Base-by-base conservation (phyloP, 2,329 filamentous ascomycete species). In the Colletotrichum paranaense region DNA sequence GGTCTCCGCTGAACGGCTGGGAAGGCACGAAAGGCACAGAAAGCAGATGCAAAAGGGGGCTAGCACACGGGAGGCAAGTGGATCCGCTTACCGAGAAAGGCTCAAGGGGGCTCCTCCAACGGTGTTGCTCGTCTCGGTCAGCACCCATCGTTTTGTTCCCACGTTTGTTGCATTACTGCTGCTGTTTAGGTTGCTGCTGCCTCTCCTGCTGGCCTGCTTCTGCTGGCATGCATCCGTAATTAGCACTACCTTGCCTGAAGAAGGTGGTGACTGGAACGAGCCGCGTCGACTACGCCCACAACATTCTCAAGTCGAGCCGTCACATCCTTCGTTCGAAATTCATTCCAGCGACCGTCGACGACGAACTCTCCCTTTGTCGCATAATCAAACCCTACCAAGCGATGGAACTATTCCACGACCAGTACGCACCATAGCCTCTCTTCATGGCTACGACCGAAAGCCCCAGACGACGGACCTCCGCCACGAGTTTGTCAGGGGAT, bases 351-450 rank as follows among this genome's bases (percentile, higher is more conserved):
- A 28, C n/a, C 32, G 38, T 38, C 12, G 22, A 35, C 62, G 62
- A 35, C 49, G 12, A 38, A 16, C 24, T 26, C 12, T 53, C 8
- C 30, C 22, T 55, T 55, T 9, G 9, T 8, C 28, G 14, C 30
- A 26, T 49, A 30, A 53, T 24, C 62, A 26, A 19, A 55, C 56
- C 24, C 16, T 28, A 22, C 35, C 30, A 32, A 73, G 62, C 58
- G 14, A 73, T 73, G 71, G 71, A 63, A 73, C 60, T 66, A 32
- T 66, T 57, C 49, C 71, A 70, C 71, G 35, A 66, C 30, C 56
- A 62, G 22, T 56, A 71, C 49, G 67, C 71, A 62, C 71, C 67
- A 56, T 73, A 73, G 35, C 46, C 55, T 52, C 52, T 57, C 56
- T 55, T 42, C 49, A 73, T 73, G 71, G 56, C 71, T 60, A 60